A percentile compares a stretch with the other conserved stretches of the same genome.
These are phyloP conservation scores for Penicillium alfredii DNA, from an alignment of 495 filamentous ascomycete species.

Conservation along the genomic window DNA sequence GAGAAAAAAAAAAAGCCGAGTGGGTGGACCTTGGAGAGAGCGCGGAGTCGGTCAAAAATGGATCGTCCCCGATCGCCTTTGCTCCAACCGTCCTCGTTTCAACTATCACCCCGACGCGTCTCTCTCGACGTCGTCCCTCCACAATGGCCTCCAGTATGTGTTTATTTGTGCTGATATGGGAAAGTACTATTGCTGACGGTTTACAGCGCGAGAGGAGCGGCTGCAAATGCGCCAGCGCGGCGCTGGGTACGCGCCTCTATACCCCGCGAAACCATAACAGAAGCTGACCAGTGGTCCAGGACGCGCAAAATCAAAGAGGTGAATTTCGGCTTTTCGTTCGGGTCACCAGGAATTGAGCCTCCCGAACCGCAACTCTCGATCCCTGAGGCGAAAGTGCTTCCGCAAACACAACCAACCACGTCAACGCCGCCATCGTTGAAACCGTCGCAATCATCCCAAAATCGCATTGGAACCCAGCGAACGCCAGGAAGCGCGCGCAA, in stretches of 20 bases:
- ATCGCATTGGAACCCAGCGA: slow-evolving; percentile 9
- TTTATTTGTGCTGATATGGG: neutral
- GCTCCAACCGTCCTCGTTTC: slow-evolving; percentile 1
- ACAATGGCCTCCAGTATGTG: slow-evolving; percentile 41
- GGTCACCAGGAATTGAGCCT: slow-evolving; percentile 10
- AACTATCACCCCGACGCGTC: slow-evolving; percentile 30
- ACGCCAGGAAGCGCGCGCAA: slow-evolving; percentile 25
- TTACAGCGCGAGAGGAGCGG: slow-evolving; percentile 48
- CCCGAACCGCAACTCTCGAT: slow-evolving; percentile 11
- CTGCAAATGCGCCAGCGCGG: slow-evolving; percentile 55
- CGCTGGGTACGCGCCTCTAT: slow-evolving; percentile 45
- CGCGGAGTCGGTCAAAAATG: slow-evolving; percentile 33
- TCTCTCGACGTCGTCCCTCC: slow-evolving; percentile 30
- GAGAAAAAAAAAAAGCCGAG: neutral
- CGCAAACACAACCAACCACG: slow-evolving; percentile 9
- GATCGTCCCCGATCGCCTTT: slow-evolving; percentile 23
- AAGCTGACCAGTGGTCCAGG: slow-evolving; percentile 25
- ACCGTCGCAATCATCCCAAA: slow-evolving; percentile 8
- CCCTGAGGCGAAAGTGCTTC: slow-evolving; percentile 16
- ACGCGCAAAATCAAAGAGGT: slow-evolving; percentile 43
- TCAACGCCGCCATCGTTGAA: slow-evolving; percentile 8
- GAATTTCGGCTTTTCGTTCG: slow-evolving; percentile 49
- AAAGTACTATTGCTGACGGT: slow-evolving; percentile 15
- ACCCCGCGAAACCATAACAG: slow-evolving; percentile 26
- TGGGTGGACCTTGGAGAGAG: slow-evolving; percentile 4